Conservation (phyloP, 2,329 filamentous ascomycete species). For the Colletotrichum falcatum region DNA sequence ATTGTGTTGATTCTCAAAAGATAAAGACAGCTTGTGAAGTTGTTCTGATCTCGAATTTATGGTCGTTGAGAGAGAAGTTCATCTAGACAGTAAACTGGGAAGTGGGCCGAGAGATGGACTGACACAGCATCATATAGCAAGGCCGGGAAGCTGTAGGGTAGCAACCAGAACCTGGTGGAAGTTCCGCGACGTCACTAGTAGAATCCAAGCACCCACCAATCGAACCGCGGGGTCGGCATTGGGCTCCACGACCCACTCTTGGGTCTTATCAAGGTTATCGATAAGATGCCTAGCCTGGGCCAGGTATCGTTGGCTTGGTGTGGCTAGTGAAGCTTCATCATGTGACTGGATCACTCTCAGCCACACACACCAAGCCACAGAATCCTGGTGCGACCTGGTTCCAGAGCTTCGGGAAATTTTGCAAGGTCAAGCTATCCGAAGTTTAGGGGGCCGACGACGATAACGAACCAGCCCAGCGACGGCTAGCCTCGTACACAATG, state of each 20-base stretch:
- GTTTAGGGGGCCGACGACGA: slow-evolving; percentile 29
- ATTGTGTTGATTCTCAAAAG: slow-evolving; percentile 8
- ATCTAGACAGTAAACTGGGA: slow-evolving; percentile 26
- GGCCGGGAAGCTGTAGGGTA: slow-evolving; percentile 41
- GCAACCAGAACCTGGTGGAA: slow-evolving; percentile 45
- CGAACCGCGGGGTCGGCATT: slow-evolving; percentile 35
- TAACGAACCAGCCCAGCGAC: slow-evolving; percentile 28
- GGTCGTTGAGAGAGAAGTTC: slow-evolving; percentile 18
- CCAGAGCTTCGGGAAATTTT: slow-evolving; percentile 42
- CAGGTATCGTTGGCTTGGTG: background rate
- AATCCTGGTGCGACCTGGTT: slow-evolving; percentile 25
- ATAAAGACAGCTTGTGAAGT: background rate
- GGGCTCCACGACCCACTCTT: background rate
- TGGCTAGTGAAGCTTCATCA: background rate
- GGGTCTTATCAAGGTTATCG: slow-evolving; percentile 18
- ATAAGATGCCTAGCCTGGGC: background rate
- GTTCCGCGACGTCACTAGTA: slow-evolving; percentile 45
- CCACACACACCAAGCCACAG: slow-evolving; percentile 34
- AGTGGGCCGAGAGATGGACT: slow-evolving; percentile 39
- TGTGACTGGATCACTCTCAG: background rate
- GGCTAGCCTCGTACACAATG: slow-evolving; percentile 48
- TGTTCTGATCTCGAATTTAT: slow-evolving; percentile 31
- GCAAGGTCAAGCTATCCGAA: slow-evolving; percentile 25
- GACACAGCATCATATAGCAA: slow-evolving; percentile 32
- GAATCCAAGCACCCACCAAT: slow-evolving; percentile 37